Percentiles rank a stretch among this genome's conserved stretches.
These are phyloP conservation scores for Phytophthora palmivora DNA, from an alignment of 352 stramenopile genomes.

Conservation along the genomic window DNA sequence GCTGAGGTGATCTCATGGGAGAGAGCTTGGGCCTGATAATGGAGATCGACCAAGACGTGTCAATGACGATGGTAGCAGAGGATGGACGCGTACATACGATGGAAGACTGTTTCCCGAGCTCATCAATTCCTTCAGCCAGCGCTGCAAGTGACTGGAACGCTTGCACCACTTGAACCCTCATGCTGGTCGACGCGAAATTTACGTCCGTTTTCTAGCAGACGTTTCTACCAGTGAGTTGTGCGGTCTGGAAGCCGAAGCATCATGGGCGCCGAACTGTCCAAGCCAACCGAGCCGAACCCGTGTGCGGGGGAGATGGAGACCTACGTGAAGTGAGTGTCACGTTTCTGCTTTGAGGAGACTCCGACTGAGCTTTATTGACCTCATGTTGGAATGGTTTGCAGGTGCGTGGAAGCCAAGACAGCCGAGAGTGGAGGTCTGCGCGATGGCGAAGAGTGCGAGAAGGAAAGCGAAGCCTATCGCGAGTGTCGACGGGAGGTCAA, in stretches of 20 bases:
- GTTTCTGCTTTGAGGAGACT: conserved; percentile 6
- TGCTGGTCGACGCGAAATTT: conserved; percentile 25
- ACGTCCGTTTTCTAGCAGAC: conserved; percentile 22
- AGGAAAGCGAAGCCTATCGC: conserved; percentile 68
- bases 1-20: conserved; percentile 67
- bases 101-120: conserved; percentile 53
- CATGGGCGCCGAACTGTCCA: conserved; percentile 75
- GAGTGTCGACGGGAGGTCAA: conserved; percentile 62
- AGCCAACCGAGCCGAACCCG: conserved; percentile 48
- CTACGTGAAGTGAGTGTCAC: conserved; percentile 76
- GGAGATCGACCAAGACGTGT: conserved; percentile 7
- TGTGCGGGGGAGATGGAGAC: conserved; percentile 65
- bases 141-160: conserved; percentile 31
- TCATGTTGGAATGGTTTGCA: conserved; percentile 20
- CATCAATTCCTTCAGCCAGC: conserved; percentile 45
- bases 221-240: conserved; percentile 19
- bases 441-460: conserved; percentile 75
- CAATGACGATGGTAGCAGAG: conserved; percentile 1
- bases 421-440: conserved; percentile 67
- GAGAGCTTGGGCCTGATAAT: conserved; percentile 62
- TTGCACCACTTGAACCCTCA: conserved; percentile 36
- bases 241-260: conserved; percentile 10
- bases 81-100: conserved; percentile 38
- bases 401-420: conserved; percentile 68
- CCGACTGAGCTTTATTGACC: conserved; percentile 6